A percentile compares a stretch with the other conserved stretches of the same genome.
Evolutionary conservation across 169 alveolate genomes (phyloP).

Genomic region (Eimeria acervulina): DNA sequence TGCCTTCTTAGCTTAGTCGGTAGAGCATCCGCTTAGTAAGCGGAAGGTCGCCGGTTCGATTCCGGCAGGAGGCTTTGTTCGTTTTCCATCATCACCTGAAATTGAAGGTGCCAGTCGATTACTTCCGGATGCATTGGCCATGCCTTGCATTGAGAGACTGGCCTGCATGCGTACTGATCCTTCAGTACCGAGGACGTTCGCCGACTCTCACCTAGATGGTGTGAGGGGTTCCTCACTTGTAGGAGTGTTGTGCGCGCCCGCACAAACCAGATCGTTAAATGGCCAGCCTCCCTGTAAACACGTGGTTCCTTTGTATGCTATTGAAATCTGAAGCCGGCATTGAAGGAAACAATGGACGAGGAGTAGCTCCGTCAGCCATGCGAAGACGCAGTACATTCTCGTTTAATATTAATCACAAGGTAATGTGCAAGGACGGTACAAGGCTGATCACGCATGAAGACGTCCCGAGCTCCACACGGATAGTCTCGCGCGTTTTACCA

Average conservation of each 20-base stretch:
- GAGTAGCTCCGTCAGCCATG: background rate
- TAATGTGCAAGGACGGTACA: background rate
- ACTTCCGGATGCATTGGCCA: too few relatives aligned
- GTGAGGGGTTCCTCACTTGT: background rate
- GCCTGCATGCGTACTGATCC: too few relatives aligned
- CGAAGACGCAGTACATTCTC: background rate
- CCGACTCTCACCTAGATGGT: too few relatives aligned
- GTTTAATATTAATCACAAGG: background rate
- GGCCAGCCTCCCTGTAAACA: background rate
- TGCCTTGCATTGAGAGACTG: too few relatives aligned
- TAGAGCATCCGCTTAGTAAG: conserved; percentile 94
- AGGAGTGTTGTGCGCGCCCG: background rate
- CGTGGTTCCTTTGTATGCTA: background rate
- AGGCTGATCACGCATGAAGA: background rate
- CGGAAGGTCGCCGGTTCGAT: conserved; percentile 92
- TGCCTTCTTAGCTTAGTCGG: conserved; percentile 91
- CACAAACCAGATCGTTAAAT: background rate
- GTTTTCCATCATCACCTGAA: too few relatives aligned
- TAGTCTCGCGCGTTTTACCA: background rate
- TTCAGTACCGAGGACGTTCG: too few relatives aligned
- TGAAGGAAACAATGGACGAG: background rate
- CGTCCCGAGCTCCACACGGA: too few relatives aligned
- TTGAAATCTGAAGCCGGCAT: background rate
- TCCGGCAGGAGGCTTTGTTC: conserved; percentile 89
- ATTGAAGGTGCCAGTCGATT: too few relatives aligned